Base-by-base conservation (phyloP, 331 rosid genomes). In the Dryas integrifolia region DNA sequence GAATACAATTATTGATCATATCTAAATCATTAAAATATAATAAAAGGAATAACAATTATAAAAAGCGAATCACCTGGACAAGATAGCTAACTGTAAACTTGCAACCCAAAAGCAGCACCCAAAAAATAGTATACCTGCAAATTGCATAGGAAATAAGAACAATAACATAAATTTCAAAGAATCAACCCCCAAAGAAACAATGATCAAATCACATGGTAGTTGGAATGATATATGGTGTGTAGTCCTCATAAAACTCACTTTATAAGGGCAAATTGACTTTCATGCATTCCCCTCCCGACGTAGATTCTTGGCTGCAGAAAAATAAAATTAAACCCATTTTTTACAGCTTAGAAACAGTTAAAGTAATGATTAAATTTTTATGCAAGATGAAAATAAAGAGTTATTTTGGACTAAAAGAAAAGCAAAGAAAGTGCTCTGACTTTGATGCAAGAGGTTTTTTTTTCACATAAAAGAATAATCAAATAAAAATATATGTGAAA, bases 201-300 rank as follows among this genome's bases (percentile, higher is more conserved):
- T 16, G 46, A 50, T 9, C 35, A 11, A 40, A 12, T 9, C 7
- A 7, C 65, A 41, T 63, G 57, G 57, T 38, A 69, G 24, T 39
- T n/a, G 51, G 41, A 39, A 43, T 65, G 58, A 63, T 15, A 4
- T 63, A 60, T 21, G 61, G 62, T 70, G 57, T n/a, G 4, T 24
- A 15, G 26, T 56, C 49, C 76, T 67, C 50, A 16, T 60, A 49
- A 73, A 77, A 71, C 98, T 82, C 85, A 95, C 98, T 91, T 95
- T 43, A 95, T 63, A 64, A 91, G 96, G 75, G 92, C 65, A 84
- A 85, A 89, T 77, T 86, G 96, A 69, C 97, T 95, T 80, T 95
- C 98, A 78, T 95, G 98, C 98, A 91, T 95, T 78, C 98, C 98
- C 74, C 98, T 88, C 65, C 98, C 98, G 44, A 95, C 67, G 69